phyloP scores from a whole-genome alignment of 2,329 filamentous ascomycete genomes.

The Zasmidium cellare region DNA sequence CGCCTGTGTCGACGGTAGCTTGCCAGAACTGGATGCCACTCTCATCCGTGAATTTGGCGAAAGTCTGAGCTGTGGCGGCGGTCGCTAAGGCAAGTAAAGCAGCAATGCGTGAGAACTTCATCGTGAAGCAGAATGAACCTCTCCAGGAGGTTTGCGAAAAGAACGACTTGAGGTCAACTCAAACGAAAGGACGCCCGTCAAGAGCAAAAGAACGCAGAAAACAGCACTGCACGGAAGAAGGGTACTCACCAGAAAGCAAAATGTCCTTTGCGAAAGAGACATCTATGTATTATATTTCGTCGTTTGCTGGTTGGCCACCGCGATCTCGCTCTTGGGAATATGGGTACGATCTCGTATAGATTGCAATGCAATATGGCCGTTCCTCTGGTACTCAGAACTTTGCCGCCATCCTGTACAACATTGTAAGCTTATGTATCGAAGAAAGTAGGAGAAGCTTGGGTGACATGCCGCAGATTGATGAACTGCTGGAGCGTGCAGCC shows the following conservation, averaged over 20 bases:
- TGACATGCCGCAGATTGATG: slow-evolving; percentile 7
- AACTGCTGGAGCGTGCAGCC: not conserved
- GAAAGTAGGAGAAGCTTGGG: not conserved
- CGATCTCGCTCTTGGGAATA: not conserved
- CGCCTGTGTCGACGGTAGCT: slow-evolving; percentile 44
- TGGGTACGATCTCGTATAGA: not conserved
- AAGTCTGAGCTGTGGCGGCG: slow-evolving; percentile 25
- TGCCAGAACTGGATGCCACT: slow-evolving; percentile 58
- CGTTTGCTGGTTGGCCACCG: not conserved
- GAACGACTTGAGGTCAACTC: slow-evolving; percentile 12
- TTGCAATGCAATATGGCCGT: not conserved
- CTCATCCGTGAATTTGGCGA: slow-evolving; percentile 32
- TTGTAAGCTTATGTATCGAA: not conserved
- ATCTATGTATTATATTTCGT: not conserved
- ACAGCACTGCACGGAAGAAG: not conserved
- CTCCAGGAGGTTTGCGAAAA: slow-evolving; percentile 21
- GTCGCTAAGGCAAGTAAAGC: slow-evolving; percentile 21
- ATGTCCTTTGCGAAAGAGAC: not conserved
- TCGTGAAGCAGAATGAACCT: slow-evolving; percentile 18
- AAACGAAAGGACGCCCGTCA: slow-evolving; percentile 22
- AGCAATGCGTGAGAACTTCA: slow-evolving; percentile 26
- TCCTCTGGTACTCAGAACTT: not conserved
- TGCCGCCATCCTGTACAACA: not conserved
- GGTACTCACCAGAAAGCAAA: not conserved
- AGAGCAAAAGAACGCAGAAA: slow-evolving; percentile 3